phyloP scores from a whole-genome alignment of 1,139 yeast species.

The Pichia kudriavzevii region DNA sequence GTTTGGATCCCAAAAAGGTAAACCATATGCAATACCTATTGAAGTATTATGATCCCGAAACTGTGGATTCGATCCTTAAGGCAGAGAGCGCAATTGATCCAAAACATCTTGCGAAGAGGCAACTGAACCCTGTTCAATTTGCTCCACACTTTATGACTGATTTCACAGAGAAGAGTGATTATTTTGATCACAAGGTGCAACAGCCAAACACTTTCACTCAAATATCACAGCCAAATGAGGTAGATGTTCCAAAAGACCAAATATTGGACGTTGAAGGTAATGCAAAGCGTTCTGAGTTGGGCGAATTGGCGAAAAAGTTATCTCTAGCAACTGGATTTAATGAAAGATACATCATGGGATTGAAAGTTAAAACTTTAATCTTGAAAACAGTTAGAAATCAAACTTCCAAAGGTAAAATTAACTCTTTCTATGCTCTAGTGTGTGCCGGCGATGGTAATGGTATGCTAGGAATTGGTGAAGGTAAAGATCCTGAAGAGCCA shows the following conservation, averaged over 20 bases:
- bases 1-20: conserved; percentile 20
- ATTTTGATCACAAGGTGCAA: conserved; percentile 29
- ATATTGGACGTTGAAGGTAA: conserved; percentile 17
- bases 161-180: conserved; percentile 46
- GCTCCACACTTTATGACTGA: conserved; percentile 60
- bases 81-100: conserved; percentile 75
- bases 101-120: conserved; percentile 38
- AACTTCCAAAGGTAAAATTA: conserved; percentile 89
- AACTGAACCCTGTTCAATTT: conserved; percentile 36
- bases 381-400: conserved; percentile 84
- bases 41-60: conserved; percentile 68
- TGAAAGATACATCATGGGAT: conserved; percentile 53
- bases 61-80: conserved; percentile 70
- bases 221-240: conserved; percentile 22
- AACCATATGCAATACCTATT: conserved; percentile 52
- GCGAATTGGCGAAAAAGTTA: conserved; percentile 47
- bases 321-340: conserved; percentile 70
- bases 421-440: conserved; percentile 75
- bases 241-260: conserved; percentile 21
- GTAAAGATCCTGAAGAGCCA: conserved; percentile 77
- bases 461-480: conserved; percentile 92
- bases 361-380: conserved; percentile 60
- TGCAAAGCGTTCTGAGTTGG: conserved; percentile 20
- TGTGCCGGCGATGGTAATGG: conserved; percentile 93
- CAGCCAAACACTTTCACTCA: conserved; percentile 18